These are phyloP conservation scores for Buxus sempervirens DNA, from an alignment of 164 flowering plant species.

Conservation along the genomic window DNA sequence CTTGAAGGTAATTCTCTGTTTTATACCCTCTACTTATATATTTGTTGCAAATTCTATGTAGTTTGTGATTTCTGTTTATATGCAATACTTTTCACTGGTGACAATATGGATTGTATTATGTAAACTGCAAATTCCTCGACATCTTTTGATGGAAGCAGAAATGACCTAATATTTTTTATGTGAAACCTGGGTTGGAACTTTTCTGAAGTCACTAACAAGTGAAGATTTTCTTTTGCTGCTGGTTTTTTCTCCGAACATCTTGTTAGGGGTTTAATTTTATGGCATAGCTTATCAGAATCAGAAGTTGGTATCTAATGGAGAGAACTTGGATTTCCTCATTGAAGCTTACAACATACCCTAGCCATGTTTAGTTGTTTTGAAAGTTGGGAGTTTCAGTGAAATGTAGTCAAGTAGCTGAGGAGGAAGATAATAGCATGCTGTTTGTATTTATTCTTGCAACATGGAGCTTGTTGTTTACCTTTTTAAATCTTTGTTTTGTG, in stretches of 20 bases:
- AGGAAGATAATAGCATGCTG: no score
- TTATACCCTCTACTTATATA: no score
- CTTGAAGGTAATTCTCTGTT: conserved; percentile 54
- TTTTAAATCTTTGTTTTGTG: no score
- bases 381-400: background rate
- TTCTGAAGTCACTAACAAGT: background rate
- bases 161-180: no score
- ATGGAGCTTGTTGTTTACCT: background rate
- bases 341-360: background rate
- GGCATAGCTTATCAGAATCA: no score
- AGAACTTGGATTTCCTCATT: no score
- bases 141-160: background rate
- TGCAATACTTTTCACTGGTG: no score
- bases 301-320: no score
- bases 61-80: no score
- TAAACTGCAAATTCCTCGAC: background rate
- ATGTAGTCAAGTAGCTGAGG: background rate
- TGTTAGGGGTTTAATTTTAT: background rate
- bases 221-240: background rate
- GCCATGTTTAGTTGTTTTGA: background rate
- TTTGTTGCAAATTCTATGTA: no score
- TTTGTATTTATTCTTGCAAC: background rate
- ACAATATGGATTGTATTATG: no score
- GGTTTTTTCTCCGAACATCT: background rate
- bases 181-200: background rate